These are phyloP conservation scores for Euphrasia arctica DNA, from an alignment of 305 asterid genomes.

Conservation along the genomic window DNA sequence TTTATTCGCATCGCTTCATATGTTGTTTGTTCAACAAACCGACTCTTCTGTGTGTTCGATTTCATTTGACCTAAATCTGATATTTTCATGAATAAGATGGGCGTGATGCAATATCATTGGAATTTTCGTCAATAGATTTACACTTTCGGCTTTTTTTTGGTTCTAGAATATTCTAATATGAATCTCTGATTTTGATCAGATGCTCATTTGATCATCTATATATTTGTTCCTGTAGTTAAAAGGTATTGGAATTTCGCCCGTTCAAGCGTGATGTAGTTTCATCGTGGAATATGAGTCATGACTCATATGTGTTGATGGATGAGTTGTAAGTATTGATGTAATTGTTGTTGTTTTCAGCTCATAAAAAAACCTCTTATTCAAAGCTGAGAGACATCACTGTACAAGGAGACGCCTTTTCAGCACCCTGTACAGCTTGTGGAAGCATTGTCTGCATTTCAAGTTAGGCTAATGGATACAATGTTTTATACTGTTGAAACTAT, in stretches of 20 bases:
- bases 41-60: too few species aligned
- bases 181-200: not conserved
- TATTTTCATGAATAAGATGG: not conserved
- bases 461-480: constrained; percentile 40
- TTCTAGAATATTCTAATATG: too few species aligned
- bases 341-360: constrained; percentile 24
- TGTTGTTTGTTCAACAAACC: not conserved
- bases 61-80: too few species aligned
- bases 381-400: constrained; percentile 20
- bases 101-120: not conserved
- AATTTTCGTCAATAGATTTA: constrained; percentile 4
- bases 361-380: constrained; percentile 6
- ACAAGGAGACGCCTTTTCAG: constrained; percentile 17
- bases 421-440: constrained; percentile 17
- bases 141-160: not conserved
- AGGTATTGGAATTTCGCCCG: too few species aligned
- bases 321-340: constrained; percentile 10
- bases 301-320: not conserved
- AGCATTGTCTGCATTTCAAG: constrained; percentile 22
- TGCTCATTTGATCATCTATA: constrained; percentile 1
- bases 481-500: constrained; percentile 41
- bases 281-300: too few species aligned
- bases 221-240: too few species aligned
- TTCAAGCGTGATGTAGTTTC: too few species aligned
- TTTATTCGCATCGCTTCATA: not conserved